phyloP scores from a whole-genome alignment of 1,284 basidiomycete species.

The Clitocybe nebularis region DNA sequence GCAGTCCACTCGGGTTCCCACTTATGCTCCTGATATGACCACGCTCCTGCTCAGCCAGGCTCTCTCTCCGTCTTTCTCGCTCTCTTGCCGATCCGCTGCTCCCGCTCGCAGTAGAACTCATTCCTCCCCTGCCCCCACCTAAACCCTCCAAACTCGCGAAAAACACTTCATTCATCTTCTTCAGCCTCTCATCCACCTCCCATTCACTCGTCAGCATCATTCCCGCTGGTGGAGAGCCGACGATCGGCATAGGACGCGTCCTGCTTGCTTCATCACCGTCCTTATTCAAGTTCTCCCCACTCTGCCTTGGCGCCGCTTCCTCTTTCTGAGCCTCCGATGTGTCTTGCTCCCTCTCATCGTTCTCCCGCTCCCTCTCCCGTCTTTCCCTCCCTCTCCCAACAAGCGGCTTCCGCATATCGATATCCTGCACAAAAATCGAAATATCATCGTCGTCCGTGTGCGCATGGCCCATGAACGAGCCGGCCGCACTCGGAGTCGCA shows the following conservation, averaged over 20 bases:
- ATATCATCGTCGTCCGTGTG: constrained; percentile 71
- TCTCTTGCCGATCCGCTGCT: constrained; percentile 10
- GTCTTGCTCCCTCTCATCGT: constrained; percentile 13
- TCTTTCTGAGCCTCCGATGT: constrained; percentile 10
- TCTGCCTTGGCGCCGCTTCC: constrained; percentile 10
- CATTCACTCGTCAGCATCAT: constrained; percentile 56
- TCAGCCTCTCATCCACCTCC: constrained; percentile 60
- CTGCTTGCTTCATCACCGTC: neutral
- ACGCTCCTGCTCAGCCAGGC: constrained; percentile 5
- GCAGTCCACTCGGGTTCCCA: neutral
- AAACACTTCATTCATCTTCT: constrained; percentile 63
- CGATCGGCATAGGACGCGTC: neutral
- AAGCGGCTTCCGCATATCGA: constrained; percentile 63
- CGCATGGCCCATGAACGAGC: constrained; percentile 3
- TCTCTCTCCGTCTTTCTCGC: constrained; percentile 9
- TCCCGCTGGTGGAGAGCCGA: constrained; percentile 14
- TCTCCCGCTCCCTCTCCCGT: constrained; percentile 21
- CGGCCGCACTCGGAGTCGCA: neutral
- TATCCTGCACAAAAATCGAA: constrained; percentile 70
- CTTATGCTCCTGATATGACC: constrained; percentile 3
- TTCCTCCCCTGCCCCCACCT: constrained; percentile 18
- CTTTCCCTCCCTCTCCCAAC: constrained; percentile 33
- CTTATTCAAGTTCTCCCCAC: neutral
- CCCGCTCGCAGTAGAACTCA: constrained; percentile 12
- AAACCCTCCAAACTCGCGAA: constrained; percentile 55